Conservation (phyloP, 1,284 basidiomycete genomes). For the Amylostereum chailletii region DNA sequence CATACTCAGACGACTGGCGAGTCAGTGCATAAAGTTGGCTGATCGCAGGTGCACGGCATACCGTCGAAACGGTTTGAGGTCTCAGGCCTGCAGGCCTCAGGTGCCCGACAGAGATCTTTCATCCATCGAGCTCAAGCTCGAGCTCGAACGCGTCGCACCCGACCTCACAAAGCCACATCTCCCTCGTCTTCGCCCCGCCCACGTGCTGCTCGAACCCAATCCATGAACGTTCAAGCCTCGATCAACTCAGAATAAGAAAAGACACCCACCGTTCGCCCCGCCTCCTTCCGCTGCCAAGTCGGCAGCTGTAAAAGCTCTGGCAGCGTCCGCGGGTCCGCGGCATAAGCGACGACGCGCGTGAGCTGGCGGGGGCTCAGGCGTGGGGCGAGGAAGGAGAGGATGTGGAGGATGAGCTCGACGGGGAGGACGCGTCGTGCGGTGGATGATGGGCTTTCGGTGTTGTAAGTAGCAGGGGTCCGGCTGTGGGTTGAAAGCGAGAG, state of each 20-base stretch:
- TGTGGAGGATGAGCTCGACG: constrained; percentile 48
- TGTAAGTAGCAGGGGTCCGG: constrained; percentile 9
- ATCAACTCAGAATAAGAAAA: background rate
- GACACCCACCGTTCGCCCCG: constrained; percentile 24
- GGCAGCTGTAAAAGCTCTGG: constrained; percentile 34
- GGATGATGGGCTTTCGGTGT: background rate
- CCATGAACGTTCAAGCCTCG: too few species aligned
- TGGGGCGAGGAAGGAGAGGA: constrained; percentile 51
- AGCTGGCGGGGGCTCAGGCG: constrained; percentile 48
- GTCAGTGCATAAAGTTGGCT: too few species aligned
- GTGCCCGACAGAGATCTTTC: too few species aligned
- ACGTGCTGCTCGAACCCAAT: background rate
- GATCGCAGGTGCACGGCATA: too few species aligned
- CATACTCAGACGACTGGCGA: too few species aligned
- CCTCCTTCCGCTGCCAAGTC: constrained; percentile 14
- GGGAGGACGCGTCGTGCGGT: constrained; percentile 36
- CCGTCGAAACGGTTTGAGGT: too few species aligned
- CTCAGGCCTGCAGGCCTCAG: too few species aligned
- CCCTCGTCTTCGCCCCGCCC: constrained; percentile 29
- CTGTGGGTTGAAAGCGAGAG: background rate
- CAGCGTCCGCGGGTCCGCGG: constrained; percentile 44
- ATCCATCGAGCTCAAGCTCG: too few species aligned
- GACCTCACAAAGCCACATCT: constrained; percentile 34
- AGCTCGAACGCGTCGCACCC: constrained; percentile 41
- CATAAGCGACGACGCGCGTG: constrained; percentile 46